A percentile compares a stretch with the other conserved stretches of the same genome.
Evolutionary conservation across 352 stramenopile species (phyloP).

Genomic region (Plasmopara halstedii): DNA sequence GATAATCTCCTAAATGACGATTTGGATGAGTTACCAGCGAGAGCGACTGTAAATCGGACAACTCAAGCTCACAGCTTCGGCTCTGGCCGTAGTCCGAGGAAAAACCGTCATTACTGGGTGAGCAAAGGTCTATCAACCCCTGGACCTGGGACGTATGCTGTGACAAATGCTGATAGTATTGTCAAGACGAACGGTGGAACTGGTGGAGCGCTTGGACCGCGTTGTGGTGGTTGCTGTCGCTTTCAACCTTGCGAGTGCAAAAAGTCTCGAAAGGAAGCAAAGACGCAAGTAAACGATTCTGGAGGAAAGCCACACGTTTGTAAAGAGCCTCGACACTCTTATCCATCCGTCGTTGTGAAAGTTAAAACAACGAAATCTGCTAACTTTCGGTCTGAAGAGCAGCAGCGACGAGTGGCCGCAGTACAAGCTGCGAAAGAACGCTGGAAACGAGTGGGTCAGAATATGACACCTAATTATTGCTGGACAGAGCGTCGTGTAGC

Average conservation of each 20-base stretch:
- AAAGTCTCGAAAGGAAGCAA: conserved; percentile 1
- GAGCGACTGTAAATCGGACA: not conserved
- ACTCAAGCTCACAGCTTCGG: conserved; percentile 13
- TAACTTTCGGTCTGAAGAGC: conserved; percentile 23
- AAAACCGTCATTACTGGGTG: conserved; percentile 11
- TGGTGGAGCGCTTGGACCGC: conserved; percentile 11
- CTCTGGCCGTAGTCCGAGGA: conserved; percentile 8
- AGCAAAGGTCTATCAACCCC: conserved; percentile 2
- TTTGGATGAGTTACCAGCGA: not conserved
- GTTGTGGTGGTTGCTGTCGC: conserved; percentile 14
- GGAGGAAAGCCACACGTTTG: conserved; percentile 3
- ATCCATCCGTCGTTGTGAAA: conserved; percentile 10
- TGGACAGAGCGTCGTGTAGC: conserved; percentile 23
- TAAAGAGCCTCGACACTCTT: conserved; percentile 14
- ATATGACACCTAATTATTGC: conserved; percentile 14
- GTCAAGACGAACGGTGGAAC: conserved; percentile 11
- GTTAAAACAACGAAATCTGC: not conserved
- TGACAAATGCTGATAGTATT: conserved; percentile 15
- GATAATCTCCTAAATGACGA: conserved; percentile 18
- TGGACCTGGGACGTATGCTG: conserved; percentile 23
- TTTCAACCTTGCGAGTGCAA: conserved; percentile 19
- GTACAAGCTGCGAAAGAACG: conserved; percentile 14
- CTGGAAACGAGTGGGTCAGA: conserved; percentile 15
- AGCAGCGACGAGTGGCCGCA: conserved; percentile 17
- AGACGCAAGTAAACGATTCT: not conserved